Conservation (phyloP, 2,329 filamentous ascomycete genomes). For the Beauveria bassiana region DNA sequence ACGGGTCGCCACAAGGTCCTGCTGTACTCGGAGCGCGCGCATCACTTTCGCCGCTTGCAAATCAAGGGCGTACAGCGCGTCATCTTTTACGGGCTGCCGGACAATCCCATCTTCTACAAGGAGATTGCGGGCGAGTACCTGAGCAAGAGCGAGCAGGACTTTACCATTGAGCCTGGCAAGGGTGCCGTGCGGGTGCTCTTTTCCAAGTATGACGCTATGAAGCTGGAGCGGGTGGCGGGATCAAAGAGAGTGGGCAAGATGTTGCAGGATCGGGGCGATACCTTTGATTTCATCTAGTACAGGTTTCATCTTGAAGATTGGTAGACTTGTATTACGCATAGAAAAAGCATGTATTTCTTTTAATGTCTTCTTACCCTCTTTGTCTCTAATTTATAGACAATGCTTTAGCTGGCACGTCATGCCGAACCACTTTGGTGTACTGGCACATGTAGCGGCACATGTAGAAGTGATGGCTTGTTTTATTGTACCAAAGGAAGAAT, state of each 20-base stretch:
- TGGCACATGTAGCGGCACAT: too few relatives aligned
- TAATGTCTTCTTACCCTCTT: not conserved
- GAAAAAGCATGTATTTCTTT: not conserved
- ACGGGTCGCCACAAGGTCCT: constrained; percentile 74
- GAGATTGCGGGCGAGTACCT: constrained; percentile 67
- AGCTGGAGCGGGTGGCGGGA: constrained; percentile 81
- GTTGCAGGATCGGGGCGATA: constrained; percentile 77
- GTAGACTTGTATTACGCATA: constrained; percentile 5
- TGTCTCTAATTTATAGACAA: too few relatives aligned
- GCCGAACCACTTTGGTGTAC: too few relatives aligned
- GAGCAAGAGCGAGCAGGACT: constrained; percentile 48
- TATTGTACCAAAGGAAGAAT: not conserved
- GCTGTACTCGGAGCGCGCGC: constrained; percentile 89
- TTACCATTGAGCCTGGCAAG: constrained; percentile 47
- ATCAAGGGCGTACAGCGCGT: constrained; percentile 74
- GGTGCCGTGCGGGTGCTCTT: constrained; percentile 61
- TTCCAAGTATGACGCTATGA: constrained; percentile 82
- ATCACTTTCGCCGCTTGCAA: constrained; percentile 88
- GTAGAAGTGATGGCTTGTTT: not conserved
- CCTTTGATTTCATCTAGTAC: constrained; percentile 81
- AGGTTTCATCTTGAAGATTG: not conserved
- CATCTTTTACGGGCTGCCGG: constrained; percentile 85
- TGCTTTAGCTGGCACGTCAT: too few relatives aligned
- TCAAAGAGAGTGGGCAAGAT: constrained; percentile 74
- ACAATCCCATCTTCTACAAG: constrained; percentile 75